Evolutionary conservation across 2,329 filamentous ascomycete genomes (phyloP), one percentile per base, ranked within the genome.

Genomic region (Fusarium burgessii): DNA sequence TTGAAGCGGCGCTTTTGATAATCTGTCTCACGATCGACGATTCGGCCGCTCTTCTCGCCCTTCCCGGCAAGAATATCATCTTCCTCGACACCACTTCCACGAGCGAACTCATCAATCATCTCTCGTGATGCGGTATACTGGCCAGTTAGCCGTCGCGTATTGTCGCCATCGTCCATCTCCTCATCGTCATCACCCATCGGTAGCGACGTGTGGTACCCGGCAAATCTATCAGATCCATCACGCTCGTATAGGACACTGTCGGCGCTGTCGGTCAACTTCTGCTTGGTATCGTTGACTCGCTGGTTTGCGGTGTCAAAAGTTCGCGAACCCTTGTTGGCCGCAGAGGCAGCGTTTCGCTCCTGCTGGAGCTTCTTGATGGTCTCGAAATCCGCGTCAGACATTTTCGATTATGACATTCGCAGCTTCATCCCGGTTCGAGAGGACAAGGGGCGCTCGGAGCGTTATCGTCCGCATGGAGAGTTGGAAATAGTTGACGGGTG

Each of bases 1-100:
- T 97, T 91, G 81, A 97, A 97, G 65, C 95, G 91, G 73, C 95
- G 93, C 83, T 97, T 97, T 83, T 99, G 97, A 80, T 99, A 99
- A 78, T 98, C 95, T 70, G 94, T 97, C 85, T 98, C 95, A 77
- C 96, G 92, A 79, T 97, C 95, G 67, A 91, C 87, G 78, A 99
- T 98, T 76, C 95, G 91, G 62, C 92, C 94, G 80, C 94, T 93
- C 83, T 95, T 93, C 85, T 98, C 96, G 74, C 89, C 88, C 74
- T 91, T 90, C 46, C 92, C 93, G 54, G 94, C 87, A 69, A 99
- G 86, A 10, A 95, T 91, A 77, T 99, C 97, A 64, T 95, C 94
- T 82, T 98, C 95, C 79, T 97, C 95, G 29, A 95, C 93, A 45
- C 93, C 95, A 68, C 88, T 87, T 59, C 95, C 95, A 58, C 89